These are phyloP conservation scores for Oryza coarctata DNA, from an alignment of 176 grass and related monocot species.

Conservation along the genomic window DNA sequence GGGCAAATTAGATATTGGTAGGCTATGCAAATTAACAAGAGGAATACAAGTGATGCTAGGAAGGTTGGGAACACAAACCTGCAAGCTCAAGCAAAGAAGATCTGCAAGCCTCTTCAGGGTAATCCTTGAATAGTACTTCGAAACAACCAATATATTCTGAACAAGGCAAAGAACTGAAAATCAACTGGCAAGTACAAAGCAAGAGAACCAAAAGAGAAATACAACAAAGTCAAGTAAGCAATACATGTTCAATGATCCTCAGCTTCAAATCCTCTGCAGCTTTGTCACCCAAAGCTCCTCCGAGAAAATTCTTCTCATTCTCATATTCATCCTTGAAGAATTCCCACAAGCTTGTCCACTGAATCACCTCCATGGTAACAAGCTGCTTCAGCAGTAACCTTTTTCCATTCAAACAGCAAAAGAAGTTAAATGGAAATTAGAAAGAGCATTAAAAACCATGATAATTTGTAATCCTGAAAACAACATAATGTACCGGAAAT, in stretches of 20 bases:
- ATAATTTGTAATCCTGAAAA: not conserved
- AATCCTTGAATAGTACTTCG: slow-evolving; percentile 97
- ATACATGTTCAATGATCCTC: slow-evolving; percentile 91
- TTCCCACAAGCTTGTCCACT: slow-evolving; percentile 86
- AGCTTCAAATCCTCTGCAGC: slow-evolving; percentile 86
- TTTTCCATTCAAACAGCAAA: not conserved
- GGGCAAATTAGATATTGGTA: not conserved
- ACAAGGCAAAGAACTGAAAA: not conserved
- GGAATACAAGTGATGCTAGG: not conserved
- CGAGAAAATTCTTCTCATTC: slow-evolving; percentile 79
- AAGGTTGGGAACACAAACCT: slow-evolving; percentile 44
- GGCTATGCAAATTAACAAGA: not conserved
- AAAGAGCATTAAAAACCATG: not conserved
- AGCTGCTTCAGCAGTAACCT: slow-evolving; percentile 82
- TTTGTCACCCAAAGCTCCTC: slow-evolving; percentile 73
- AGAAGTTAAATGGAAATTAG: not conserved
- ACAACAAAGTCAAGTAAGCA: not conserved
- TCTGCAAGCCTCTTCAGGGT: slow-evolving; percentile 77
- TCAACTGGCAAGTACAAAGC: slow-evolving; percentile 15
- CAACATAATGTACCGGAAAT: slow-evolving; percentile 56
- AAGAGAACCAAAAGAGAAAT: slow-evolving; percentile 4
- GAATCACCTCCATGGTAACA: slow-evolving; percentile 95
- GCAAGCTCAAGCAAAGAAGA: slow-evolving; percentile 77
- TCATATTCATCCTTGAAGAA: slow-evolving; percentile 72
- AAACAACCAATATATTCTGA: slow-evolving; percentile 98